Evolutionary conservation across 306 rosid genomes (phyloP).

Genomic region (Oxytropis ochrocephala): DNA sequence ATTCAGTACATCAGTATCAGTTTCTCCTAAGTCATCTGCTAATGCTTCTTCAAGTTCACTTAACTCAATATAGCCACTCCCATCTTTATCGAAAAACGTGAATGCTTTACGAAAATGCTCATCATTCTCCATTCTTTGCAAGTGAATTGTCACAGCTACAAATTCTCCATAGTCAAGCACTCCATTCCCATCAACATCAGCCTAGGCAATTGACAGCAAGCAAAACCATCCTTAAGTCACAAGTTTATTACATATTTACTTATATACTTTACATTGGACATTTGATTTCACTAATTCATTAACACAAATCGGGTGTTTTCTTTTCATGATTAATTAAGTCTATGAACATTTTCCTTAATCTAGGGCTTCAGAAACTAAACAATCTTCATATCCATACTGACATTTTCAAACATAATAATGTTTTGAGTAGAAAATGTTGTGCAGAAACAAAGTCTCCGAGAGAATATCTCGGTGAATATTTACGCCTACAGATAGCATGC

Average conservation of each 20-base stretch:
- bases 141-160: constrained; percentile 95
- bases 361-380: not conserved
- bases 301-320: not conserved
- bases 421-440: not conserved
- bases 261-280: not conserved
- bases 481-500: not conserved
- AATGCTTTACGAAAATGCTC: constrained; percentile 90
- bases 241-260: not conserved
- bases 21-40: constrained; percentile 73
- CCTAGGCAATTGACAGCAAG: constrained; percentile 39
- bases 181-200: constrained; percentile 99
- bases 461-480: not conserved
- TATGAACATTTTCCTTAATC: not conserved
- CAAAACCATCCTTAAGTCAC: constrained; percentile 11
- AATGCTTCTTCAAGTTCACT: constrained; percentile 71
- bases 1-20: constrained; percentile 60
- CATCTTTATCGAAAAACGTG: constrained; percentile 79
- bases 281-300: not conserved
- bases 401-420: not conserved
- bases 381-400: not conserved
- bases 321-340: not conserved
- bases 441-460: not conserved
- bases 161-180: constrained; percentile 96
- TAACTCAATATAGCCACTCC: constrained; percentile 80
- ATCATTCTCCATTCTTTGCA: constrained; percentile 96